phyloP scores from a whole-genome alignment of 306 rosid species.

The Cucumis melo region DNA sequence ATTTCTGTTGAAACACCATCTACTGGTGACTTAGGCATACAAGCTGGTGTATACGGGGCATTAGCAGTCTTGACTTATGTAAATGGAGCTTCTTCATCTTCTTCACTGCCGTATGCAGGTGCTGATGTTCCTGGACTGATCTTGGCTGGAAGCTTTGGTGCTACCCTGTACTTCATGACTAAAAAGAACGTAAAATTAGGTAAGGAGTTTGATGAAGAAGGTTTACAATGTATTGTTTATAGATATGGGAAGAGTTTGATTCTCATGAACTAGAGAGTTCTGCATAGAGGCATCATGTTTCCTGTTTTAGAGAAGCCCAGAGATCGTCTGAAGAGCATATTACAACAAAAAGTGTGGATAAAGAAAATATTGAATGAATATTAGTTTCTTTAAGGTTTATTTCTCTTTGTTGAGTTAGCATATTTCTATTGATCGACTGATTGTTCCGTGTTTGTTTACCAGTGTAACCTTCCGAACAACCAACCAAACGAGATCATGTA shows the following conservation, averaged over 20 bases:
- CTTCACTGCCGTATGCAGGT: slow-evolving; percentile 42
- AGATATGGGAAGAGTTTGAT: slow-evolving; percentile 6
- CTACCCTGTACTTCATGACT: slow-evolving; percentile 92
- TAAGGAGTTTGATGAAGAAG: slow-evolving; percentile 19
- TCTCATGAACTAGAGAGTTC: not conserved
- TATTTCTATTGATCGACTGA: not conserved
- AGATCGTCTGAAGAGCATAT: not conserved
- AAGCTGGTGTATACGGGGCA: slow-evolving; percentile 94
- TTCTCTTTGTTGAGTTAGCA: not conserved
- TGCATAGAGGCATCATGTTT: not conserved
- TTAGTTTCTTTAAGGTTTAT: not conserved
- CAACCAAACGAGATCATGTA: not conserved
- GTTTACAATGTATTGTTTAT: slow-evolving; percentile 1
- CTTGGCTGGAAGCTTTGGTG: slow-evolving; percentile 99
- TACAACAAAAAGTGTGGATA: not conserved
- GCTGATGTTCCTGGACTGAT: slow-evolving; percentile 91
- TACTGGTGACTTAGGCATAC: slow-evolving; percentile 61
- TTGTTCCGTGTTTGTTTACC: not conserved
- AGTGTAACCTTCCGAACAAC: not conserved
- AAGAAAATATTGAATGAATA: not conserved
- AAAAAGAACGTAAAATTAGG: slow-evolving; percentile 80
- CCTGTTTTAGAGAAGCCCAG: not conserved
- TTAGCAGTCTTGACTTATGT: slow-evolving; percentile 69
- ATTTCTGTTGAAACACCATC: slow-evolving; percentile 69
- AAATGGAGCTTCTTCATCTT: slow-evolving; percentile 45